Evolutionary conservation across 345 rosid species (phyloP), one percentile per base, ranked within the genome.

Genomic region (Leavenworthia alabamica): DNA sequence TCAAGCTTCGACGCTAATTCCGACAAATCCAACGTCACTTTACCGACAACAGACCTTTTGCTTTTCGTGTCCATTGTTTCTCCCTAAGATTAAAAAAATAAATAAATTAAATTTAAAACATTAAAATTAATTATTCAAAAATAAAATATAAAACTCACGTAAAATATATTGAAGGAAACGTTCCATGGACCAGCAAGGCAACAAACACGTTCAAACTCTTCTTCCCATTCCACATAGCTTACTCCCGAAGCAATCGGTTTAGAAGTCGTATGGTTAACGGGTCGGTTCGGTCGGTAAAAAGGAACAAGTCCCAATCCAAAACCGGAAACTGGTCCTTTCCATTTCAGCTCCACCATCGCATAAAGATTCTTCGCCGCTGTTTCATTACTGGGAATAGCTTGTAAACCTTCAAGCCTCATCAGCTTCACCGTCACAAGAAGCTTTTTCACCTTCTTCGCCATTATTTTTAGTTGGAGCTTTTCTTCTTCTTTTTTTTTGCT

Each of bases 251-350:
- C 19, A 32, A 71, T 31, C 33, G 39, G 65, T 56, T 56, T 63
- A 48, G 53, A 22, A 31, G 4, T 24, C 13, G 75, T 63, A 33
- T 63, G 27, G 48, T 64, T 71, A 48, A 63, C 53, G 0, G 42
- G 75, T 14, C 39, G 60, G 17, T 71, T 71, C 6, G 75, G 56
- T 47, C 75, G 46, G 12, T 70, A 71, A 4, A 71, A 71, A 2
- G 75, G 75, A n/a, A 71, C 64, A 16, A 56, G 46, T 0, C 70
- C 75, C 6, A 71, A 64, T 41, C 75, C 70, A 7, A 70, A 70
- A 55, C 74, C 75, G 8, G 75, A 56, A 13, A 71, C 70, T 1
- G 75, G 65, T 63, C 75, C 75, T 63, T 71, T 71, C 75, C 75
- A 71, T 63, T 71, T 71, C 28, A 71, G 17, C 70, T 71, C 70